These are phyloP conservation scores for Microbotryum silenes-acaulis DNA, from an alignment of 1,284 basidiomycete genomes.

Conservation along the genomic window DNA sequence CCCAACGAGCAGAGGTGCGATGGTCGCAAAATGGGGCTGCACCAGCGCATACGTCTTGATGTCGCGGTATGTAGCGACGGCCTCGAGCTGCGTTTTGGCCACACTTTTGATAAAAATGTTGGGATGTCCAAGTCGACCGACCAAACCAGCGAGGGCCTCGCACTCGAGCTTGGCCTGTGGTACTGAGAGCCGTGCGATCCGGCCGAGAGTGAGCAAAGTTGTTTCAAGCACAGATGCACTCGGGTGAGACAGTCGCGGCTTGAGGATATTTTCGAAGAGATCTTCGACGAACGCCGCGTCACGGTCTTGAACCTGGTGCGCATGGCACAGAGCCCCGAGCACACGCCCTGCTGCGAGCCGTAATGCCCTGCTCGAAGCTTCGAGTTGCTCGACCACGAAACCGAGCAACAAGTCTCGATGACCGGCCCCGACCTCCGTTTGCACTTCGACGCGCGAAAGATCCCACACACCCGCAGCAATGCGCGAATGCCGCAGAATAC, in stretches of 20 bases:
- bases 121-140: constrained; percentile 15
- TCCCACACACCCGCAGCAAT: neutral
- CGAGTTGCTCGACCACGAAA: constrained; percentile 2
- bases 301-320: constrained; percentile 1
- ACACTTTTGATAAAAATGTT: constrained; percentile 22
- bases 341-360: constrained; percentile 17
- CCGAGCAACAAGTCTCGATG: neutral
- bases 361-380: constrained; percentile 2
- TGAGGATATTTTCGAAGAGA: constrained; percentile 6
- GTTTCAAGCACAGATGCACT: constrained; percentile 8
- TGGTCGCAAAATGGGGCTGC: constrained; percentile 26
- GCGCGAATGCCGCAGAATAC: constrained; percentile 11
- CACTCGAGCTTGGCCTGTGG: constrained; percentile 24
- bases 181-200: constrained; percentile 14
- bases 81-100: constrained; percentile 19
- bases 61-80: constrained; percentile 14
- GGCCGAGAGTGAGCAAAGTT: constrained; percentile 9
- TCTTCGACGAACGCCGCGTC: neutral
- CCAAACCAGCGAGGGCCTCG: constrained; percentile 12
- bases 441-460: neutral
- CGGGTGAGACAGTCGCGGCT: neutral
- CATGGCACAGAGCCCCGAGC: neutral
- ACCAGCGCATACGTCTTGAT: constrained; percentile 26
- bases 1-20: constrained; percentile 19
- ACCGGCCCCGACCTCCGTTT: neutral